Conservation (phyloP, 2,329 filamentous ascomycete genomes). For the Nothophoma quercina region DNA sequence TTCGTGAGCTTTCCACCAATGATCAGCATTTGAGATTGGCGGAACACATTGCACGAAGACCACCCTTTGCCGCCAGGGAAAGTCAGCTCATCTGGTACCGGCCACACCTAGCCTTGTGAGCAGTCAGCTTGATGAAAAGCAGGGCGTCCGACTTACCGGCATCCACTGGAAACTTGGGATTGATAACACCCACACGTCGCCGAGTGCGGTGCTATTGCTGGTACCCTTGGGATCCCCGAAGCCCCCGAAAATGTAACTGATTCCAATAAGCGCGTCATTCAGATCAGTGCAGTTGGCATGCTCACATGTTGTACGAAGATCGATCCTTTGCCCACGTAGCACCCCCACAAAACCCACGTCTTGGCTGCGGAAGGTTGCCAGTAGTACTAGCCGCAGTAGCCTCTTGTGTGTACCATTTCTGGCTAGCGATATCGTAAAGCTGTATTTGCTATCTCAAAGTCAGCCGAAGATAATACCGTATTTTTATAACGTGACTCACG, state of each 20-base stretch:
- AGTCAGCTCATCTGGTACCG: conserved; percentile 41
- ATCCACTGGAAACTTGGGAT: conserved; percentile 69
- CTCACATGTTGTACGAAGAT: conserved; percentile 69
- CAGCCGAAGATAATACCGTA: background rate
- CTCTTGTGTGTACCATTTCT: conserved; percentile 66
- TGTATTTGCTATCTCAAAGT: conserved; percentile 46
- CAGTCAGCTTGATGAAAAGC: conserved; percentile 18
- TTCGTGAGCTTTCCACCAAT: conserved; percentile 61
- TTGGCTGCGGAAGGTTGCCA: conserved; percentile 60
- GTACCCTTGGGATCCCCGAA: no score
- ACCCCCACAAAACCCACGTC: conserved; percentile 66
- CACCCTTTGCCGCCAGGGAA: conserved; percentile 52
- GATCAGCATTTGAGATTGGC: conserved; percentile 65
- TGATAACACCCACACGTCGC: conserved; percentile 67
- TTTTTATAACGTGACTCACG: background rate
- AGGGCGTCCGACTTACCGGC: conserved; percentile 48
- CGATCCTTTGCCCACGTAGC: conserved; percentile 63
- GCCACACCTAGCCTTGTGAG: conserved; percentile 25
- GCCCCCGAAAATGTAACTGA: conserved; percentile 68
- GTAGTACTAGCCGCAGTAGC: no score
- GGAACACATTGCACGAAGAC: conserved; percentile 63
- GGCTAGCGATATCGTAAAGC: conserved; percentile 65
- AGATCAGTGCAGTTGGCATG: no score
- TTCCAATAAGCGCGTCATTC: no score
- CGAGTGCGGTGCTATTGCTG: conserved; percentile 60